Evolutionary conservation across 2,329 filamentous ascomycete species (phyloP).

Genomic region (Sclerotiophoma versabilis): DNA sequence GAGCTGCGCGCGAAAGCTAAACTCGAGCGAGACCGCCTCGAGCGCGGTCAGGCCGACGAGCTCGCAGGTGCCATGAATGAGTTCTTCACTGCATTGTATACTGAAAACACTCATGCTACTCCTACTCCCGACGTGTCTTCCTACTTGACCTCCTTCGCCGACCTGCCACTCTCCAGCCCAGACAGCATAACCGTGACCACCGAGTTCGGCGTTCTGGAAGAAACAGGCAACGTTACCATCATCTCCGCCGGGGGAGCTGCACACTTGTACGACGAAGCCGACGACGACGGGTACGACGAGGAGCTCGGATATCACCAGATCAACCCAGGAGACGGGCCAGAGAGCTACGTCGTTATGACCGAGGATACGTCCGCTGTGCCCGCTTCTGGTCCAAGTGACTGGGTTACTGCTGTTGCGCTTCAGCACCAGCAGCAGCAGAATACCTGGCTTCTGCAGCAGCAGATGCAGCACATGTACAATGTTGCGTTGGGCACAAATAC

Average conservation of each 20-base stretch:
- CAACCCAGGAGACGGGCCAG: background rate
- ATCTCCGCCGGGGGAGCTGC: constrained; percentile 34
- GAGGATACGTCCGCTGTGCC: constrained; percentile 2
- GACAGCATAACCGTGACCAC: constrained; percentile 47
- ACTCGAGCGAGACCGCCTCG: constrained; percentile 42
- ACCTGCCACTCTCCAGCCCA: constrained; percentile 34
- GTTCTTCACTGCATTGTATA: constrained; percentile 41
- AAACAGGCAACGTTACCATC: constrained; percentile 39
- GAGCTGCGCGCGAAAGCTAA: constrained; percentile 39
- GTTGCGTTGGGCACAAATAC: background rate
- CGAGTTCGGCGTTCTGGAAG: constrained; percentile 44
- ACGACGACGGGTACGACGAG: constrained; percentile 14
- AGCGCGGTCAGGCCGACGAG: constrained; percentile 45
- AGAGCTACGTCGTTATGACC: constrained; percentile 9
- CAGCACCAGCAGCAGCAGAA: constrained; percentile 13
- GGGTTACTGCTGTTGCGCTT: constrained; percentile 10
- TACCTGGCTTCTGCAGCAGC: constrained; percentile 6
- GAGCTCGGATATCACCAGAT: background rate
- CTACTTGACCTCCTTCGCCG: constrained; percentile 12
- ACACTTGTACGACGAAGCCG: constrained; percentile 9
- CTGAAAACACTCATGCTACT: constrained; percentile 8
- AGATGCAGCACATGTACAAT: constrained; percentile 9
- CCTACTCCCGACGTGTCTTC: background rate
- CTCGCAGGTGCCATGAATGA: constrained; percentile 46
- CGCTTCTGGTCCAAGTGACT: background rate